A percentile compares a stretch with the other conserved stretches of the same genome.
Conservation (phyloP, 805 yeast genomes). For the Yamadazyma endophytica region DNA sequence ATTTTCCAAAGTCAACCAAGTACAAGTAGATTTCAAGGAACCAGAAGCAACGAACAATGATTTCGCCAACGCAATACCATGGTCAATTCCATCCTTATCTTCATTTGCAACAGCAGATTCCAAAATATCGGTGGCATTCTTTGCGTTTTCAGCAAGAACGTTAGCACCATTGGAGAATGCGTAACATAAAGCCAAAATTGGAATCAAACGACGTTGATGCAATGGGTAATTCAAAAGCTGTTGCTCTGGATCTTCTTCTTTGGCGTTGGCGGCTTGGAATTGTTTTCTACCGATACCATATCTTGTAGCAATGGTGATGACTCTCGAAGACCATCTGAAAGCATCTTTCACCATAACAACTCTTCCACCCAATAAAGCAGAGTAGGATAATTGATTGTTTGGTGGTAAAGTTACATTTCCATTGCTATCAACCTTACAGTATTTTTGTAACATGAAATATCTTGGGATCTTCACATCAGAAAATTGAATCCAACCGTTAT, state of each 20-base stretch:
- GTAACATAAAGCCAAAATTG: conserved; percentile 39
- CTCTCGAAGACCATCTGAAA: conserved; percentile 39
- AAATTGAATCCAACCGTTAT: conserved; percentile 48
- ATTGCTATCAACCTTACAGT: conserved; percentile 35
- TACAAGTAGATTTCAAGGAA: conserved; percentile 40
- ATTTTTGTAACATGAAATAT: conserved; percentile 43
- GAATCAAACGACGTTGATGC: conserved; percentile 43
- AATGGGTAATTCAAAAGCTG: conserved; percentile 42
- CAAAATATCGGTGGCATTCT: conserved; percentile 27
- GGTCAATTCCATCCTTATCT: conserved; percentile 28
- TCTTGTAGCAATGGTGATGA: conserved; percentile 39
- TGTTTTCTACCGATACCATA: conserved; percentile 46
- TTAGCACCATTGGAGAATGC: conserved; percentile 37
- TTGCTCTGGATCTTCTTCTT: conserved; percentile 24
- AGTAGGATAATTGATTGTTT: conserved; percentile 41
- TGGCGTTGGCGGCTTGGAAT: conserved; percentile 33
- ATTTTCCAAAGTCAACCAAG: conserved; percentile 41
- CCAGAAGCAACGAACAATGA: conserved; percentile 44
- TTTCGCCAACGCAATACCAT: conserved; percentile 36
- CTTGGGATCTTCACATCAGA: conserved; percentile 41
- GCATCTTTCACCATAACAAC: conserved; percentile 43
- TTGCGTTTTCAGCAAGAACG: conserved; percentile 34
- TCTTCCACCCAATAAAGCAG: conserved; percentile 42
- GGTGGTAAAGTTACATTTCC: conserved; percentile 41
- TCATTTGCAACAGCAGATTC: conserved; percentile 34